Evolutionary conservation across 805 yeast genomes (phyloP), one percentile per base, ranked within the genome.

Genomic region (Wickerhamiella hasegawae): DNA sequence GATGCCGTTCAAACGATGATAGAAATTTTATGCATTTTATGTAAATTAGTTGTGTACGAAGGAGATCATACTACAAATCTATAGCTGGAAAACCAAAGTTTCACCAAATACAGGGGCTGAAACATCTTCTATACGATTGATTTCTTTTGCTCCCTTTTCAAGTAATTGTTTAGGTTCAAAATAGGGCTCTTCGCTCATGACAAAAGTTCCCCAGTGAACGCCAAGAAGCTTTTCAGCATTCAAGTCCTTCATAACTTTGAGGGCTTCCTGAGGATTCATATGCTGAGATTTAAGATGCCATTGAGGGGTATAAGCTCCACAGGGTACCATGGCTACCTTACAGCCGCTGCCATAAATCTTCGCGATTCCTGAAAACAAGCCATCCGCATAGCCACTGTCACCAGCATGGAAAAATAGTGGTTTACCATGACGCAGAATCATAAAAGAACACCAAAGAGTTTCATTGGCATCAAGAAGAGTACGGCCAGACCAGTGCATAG

Each of bases 171-270:
- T 77, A 1, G 96, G 96, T 53, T 85, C 97, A 25, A 81, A 52
- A 44, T 77, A 82, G 37, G 81, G 78, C 54, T 87, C 97, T 31
- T 84, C 78, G 53, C 94, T 79, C 45, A 87, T 58, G 18, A 83
- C 74, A 57, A 84, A 87, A 0, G 97, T 87, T 0, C 97, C 97
- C 93, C 95, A 87, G 55, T 87, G 97, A 22, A 87, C 83, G 1
- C 97, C 97, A 34, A 78, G 69, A 57, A 81, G 69, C 41, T 66
- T 69, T 38, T 65, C 54, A 2, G 81, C 73, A 4, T 66, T 58
- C 38, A 83, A 48, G 42, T 76, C 80, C 12, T 65, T 49, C 67
- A 74, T 73, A 3, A 84, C 75, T 40, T 70, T 61, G 3, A 80
- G 42, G 9, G 85, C 73, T 48, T 87, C 97, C 26, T 58, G 63